A percentile compares a stretch with the other conserved stretches of the same genome.
Conservation (phyloP, 75 land plant species). For the Cunninghamia lanceolata region DNA sequence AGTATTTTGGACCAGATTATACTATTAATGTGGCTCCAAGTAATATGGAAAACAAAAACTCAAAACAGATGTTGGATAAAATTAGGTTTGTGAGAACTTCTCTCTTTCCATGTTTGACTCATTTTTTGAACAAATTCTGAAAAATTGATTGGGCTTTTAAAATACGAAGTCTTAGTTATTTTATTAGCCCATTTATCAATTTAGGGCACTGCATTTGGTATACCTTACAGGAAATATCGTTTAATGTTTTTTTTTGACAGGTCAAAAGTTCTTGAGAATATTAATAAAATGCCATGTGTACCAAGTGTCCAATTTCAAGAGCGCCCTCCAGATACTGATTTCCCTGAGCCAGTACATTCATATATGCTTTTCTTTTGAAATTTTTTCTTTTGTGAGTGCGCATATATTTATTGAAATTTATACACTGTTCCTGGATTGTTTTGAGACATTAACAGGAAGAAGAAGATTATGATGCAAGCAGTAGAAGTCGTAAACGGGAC, state of each 20-base stretch:
- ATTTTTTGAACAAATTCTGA: not conserved
- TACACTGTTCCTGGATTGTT: not conserved
- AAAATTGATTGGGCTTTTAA: not conserved
- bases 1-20: constrained; percentile 87
- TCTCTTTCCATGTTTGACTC: not conserved
- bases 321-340: constrained; percentile 1
- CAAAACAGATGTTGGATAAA: constrained; percentile 34
- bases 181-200: not conserved
- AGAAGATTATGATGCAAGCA: constrained; percentile 4
- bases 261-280: constrained; percentile 8
- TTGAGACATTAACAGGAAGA: not conserved
- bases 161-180: not conserved
- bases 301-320: constrained; percentile 6
- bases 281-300: constrained; percentile 3
- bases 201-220: not conserved
- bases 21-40: constrained; percentile 73
- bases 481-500: not conserved
- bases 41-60: constrained; percentile 77
- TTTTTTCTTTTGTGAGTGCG: not conserved
- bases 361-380: not conserved
- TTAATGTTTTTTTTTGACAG: not conserved
- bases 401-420: not conserved
- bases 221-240: not conserved
- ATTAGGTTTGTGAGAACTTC: constrained; percentile 25
- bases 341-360: not conserved